Evolutionary conservation across 106 monocot genomes (phyloP).

Genomic region (Alisma plantagoaquatica): DNA sequence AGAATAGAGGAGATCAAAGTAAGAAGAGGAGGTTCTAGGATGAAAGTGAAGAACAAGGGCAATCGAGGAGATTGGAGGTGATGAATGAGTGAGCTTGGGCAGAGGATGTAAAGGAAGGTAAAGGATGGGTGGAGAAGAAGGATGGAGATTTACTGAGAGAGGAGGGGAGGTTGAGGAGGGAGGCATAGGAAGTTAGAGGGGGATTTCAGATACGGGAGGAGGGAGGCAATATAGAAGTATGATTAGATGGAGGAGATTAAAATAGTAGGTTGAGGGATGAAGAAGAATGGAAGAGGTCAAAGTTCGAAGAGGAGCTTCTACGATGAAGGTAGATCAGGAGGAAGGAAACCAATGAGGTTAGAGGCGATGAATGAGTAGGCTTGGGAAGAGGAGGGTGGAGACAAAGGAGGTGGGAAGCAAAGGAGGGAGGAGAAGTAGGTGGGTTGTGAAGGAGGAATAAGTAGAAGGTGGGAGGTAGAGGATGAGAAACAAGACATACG

Average conservation of each 20-base stretch:
- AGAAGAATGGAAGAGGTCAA: background rate
- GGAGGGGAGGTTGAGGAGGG: too few relatives aligned
- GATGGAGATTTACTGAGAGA: too few relatives aligned
- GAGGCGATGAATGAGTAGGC: background rate
- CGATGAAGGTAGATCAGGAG: background rate
- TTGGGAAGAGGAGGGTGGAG: background rate
- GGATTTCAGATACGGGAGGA: too few relatives aligned
- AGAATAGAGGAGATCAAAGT: too few relatives aligned
- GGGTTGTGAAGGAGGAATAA: too few relatives aligned
- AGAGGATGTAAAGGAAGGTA: too few relatives aligned
- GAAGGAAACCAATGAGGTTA: background rate
- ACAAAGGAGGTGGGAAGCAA: too few relatives aligned
- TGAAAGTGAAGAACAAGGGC: background rate
- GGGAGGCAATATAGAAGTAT: background rate
- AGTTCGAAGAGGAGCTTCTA: background rate
- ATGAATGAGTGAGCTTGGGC: background rate
- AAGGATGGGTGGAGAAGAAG: background rate
- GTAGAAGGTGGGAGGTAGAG: too few relatives aligned
- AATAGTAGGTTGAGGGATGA: background rate
- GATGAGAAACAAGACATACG: too few relatives aligned
- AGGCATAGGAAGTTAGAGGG: too few relatives aligned
- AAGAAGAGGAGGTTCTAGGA: too few relatives aligned
- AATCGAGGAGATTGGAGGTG: background rate
- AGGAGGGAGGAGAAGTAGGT: too few relatives aligned
- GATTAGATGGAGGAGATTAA: background rate